Evolutionary conservation across 495 filamentous ascomycete species (phyloP).

Genomic region (Xylaria grammica): DNA sequence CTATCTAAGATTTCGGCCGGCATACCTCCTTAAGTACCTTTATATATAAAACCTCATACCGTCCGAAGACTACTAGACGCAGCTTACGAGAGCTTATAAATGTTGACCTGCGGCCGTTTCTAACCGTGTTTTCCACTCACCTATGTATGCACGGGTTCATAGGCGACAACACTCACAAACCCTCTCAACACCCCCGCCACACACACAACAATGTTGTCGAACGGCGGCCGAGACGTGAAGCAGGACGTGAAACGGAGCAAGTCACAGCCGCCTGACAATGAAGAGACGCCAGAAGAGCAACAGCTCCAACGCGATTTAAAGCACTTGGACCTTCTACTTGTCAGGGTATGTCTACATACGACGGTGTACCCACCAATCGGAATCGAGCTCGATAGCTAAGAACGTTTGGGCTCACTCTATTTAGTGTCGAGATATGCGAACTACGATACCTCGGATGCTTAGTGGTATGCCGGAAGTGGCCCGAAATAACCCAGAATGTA

Average conservation of each 20-base stretch:
- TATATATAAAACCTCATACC: too few species aligned
- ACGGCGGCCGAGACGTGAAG: slow-evolving; percentile 14
- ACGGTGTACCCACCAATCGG: not conserved
- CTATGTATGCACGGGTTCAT: not conserved
- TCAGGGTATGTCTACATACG: slow-evolving; percentile 35
- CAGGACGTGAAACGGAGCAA: slow-evolving; percentile 14
- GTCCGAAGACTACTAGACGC: too few species aligned
- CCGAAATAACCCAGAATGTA: slow-evolving; percentile 13
- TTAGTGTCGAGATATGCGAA: slow-evolving; percentile 22
- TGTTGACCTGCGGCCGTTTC: too few species aligned
- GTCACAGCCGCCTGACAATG: not conserved
- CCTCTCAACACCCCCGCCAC: not conserved
- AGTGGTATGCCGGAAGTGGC: slow-evolving; percentile 15
- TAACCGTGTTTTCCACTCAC: too few species aligned
- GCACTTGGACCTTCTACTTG: slow-evolving; percentile 45
- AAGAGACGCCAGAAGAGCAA: slow-evolving; percentile 36
- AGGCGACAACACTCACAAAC: not conserved
- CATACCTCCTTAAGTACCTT: too few species aligned
- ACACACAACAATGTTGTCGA: slow-evolving; percentile 10
- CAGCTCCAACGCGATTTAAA: slow-evolving; percentile 40
- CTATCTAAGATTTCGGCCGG: too few species aligned
- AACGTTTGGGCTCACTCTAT: too few species aligned
- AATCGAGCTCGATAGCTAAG: not conserved
- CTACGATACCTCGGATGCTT: slow-evolving; percentile 22
- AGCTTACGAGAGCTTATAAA: too few species aligned